A percentile compares a stretch with the other conserved stretches of the same genome.
These are phyloP conservation scores for Aspergillus ustus DNA, from an alignment of 2,329 filamentous ascomycete genomes.

Conservation along the genomic window DNA sequence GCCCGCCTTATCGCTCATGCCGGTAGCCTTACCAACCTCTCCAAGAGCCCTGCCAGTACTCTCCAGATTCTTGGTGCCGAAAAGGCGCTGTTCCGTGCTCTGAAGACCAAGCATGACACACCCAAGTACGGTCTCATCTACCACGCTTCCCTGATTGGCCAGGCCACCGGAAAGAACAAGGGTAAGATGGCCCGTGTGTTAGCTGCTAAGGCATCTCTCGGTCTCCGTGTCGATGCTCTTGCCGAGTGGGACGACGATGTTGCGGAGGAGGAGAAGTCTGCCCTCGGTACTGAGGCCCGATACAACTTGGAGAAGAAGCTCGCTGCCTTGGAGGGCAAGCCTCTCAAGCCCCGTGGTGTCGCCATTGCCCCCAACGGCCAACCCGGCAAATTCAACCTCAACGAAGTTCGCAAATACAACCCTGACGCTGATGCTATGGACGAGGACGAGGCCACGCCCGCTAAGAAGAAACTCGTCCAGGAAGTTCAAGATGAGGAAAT, in stretches of 20 bases:
- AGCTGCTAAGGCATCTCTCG: constrained; percentile 88
- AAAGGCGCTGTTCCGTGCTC: constrained; percentile 95
- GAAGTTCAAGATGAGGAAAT: constrained; percentile 53
- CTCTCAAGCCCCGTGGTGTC: constrained; percentile 75
- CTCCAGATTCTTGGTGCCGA: constrained; percentile 98
- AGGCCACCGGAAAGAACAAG: constrained; percentile 98
- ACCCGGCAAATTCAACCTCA: constrained; percentile 78
- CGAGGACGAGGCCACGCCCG: constrained; percentile 62
- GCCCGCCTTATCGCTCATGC: constrained; percentile 93
- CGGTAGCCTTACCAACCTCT: constrained; percentile 90
- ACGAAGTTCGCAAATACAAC: constrained; percentile 94
- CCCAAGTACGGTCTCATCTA: constrained; percentile 98
- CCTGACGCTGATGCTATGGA: constrained; percentile 84
- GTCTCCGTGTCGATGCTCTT: constrained; percentile 89
- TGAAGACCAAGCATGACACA: constrained; percentile 99
- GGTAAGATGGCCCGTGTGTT: constrained; percentile 98
- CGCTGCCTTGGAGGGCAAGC: constrained; percentile 80
- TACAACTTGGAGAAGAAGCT: constrained; percentile 55
- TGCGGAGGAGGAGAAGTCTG: constrained; percentile 87
- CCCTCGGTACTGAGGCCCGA: constrained; percentile 69
- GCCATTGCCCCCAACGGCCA: constrained; percentile 75
- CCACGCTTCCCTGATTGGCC: constrained; percentile 90
- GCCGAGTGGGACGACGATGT: constrained; percentile 76
- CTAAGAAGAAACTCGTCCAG: constrained; percentile 53
- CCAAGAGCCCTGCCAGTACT: constrained; percentile 92